Percentiles rank a stretch among this genome's conserved stretches.
Conservation (phyloP, 139 green algal genomes). For the Astrephomene gubernaculifera region DNA sequence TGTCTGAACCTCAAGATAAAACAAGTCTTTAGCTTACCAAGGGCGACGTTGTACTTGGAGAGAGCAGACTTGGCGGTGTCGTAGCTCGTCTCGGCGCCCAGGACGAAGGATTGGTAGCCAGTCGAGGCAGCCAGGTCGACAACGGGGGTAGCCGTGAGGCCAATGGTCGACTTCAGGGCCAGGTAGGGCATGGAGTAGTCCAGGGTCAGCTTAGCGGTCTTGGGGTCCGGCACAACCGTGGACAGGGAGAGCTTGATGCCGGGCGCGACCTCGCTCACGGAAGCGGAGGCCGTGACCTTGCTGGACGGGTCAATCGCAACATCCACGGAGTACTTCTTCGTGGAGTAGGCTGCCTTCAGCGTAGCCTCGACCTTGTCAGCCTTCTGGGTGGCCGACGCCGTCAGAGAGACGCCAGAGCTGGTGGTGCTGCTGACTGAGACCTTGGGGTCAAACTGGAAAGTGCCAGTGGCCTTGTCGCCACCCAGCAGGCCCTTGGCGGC, state of each 20-base stretch:
- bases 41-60: slow-evolving; percentile 64
- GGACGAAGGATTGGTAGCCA: slow-evolving; percentile 52
- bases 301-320: neutral
- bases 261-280: slow-evolving; percentile 21
- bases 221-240: slow-evolving; percentile 36
- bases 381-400: slow-evolving; percentile 52
- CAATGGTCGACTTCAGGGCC: slow-evolving; percentile 53
- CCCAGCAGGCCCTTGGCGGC: slow-evolving; percentile 54
- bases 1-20: too few relatives aligned
- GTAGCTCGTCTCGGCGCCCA: slow-evolving; percentile 49
- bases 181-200: slow-evolving; percentile 58
- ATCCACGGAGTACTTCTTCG: slow-evolving; percentile 50
- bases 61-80: slow-evolving; percentile 57
- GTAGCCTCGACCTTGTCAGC: slow-evolving; percentile 56
- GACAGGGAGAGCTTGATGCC: slow-evolving; percentile 50
- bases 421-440: slow-evolving; percentile 56
- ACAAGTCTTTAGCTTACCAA: too few relatives aligned
- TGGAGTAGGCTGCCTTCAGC: slow-evolving; percentile 49
- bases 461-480: slow-evolving; percentile 51
- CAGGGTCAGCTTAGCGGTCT: slow-evolving; percentile 60
- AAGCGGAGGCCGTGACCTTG: slow-evolving; percentile 28
- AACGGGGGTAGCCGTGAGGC: slow-evolving; percentile 57
- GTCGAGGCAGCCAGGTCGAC: slow-evolving; percentile 55
- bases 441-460: slow-evolving; percentile 61
- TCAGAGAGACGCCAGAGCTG: slow-evolving; percentile 46